These are phyloP conservation scores for Jaltomata sinuosa DNA, from an alignment of 257 asterid species.

Conservation along the genomic window DNA sequence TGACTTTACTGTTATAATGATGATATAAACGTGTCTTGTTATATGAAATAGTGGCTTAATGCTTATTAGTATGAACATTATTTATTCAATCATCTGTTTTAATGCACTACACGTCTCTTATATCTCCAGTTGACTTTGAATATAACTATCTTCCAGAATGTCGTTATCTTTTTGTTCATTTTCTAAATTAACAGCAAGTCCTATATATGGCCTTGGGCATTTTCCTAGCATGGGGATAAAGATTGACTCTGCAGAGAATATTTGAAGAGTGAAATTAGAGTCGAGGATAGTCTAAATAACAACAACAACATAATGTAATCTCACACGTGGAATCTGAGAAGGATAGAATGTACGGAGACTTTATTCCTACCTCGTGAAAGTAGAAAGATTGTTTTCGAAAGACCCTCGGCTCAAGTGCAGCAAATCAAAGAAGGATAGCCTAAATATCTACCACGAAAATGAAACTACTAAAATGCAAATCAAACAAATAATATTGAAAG, in stretches of 20 bases:
- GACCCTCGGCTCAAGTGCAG: rapidly evolving
- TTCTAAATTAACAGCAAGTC: not conserved
- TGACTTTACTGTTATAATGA: not conserved
- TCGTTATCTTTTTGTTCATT: not conserved
- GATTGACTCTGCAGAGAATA: not conserved
- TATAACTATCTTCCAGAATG: not conserved
- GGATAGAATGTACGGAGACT: too few relatives aligned
- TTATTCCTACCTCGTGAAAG: too few relatives aligned
- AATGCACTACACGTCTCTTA: not conserved
- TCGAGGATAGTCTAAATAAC: not conserved
- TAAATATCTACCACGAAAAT: not conserved
- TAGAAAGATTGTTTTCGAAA: not conserved
- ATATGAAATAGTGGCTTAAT: not conserved
- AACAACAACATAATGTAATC: not conserved
- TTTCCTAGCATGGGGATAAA: not conserved
- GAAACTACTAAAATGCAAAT: not conserved
- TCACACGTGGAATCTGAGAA: not conserved
- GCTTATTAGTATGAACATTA: not conserved
- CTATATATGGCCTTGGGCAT: not conserved
- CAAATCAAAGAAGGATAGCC: not conserved
- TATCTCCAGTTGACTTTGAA: not conserved
- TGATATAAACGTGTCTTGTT: not conserved
- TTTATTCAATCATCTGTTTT: not conserved
- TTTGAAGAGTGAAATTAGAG: not conserved
- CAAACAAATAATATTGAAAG: not conserved